These are phyloP conservation scores for Podila clonocystis DNA, from an alignment of 192 early-diverging fungal genomes.

Conservation along the genomic window DNA sequence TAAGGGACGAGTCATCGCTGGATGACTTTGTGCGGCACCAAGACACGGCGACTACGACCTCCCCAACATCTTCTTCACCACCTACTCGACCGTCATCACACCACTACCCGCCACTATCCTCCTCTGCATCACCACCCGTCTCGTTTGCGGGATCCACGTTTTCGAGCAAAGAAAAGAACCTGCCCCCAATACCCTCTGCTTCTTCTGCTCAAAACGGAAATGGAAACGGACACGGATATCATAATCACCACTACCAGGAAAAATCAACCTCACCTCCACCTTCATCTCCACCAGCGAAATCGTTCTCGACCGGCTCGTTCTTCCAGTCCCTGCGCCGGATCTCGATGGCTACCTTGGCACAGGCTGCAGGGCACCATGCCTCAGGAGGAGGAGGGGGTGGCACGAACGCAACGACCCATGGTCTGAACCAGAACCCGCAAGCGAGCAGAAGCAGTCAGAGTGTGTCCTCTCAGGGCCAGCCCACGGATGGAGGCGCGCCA, in stretches of 20 bases:
- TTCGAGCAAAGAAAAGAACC: constrained; percentile 12
- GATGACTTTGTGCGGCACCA: constrained; percentile 3
- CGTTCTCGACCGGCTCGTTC: constrained; percentile 47
- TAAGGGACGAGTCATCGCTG: constrained; percentile 39
- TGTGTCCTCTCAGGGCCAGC: neutral
- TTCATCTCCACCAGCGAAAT: constrained; percentile 16
- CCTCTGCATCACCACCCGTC: no score
- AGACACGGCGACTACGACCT: constrained; percentile 4
- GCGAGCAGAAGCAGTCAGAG: neutral
- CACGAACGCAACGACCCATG: neutral
- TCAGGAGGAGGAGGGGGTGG: neutral
- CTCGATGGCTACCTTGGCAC: constrained; percentile 36
- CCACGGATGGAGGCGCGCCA: neutral
- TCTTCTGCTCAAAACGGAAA: neutral
- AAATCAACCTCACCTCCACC: neutral
- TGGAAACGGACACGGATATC: constrained; percentile 1
- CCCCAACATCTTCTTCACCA: neutral
- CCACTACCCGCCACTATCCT: neutral
- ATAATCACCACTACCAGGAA: constrained; percentile 2
- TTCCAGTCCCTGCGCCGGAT: constrained; percentile 54
- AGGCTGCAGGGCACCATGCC: constrained; percentile 1
- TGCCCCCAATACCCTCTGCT: constrained; percentile 18
- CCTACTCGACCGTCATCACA: neutral
- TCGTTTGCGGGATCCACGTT: no score
- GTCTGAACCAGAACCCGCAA: neutral